Evolutionary conservation across 306 rosid species (phyloP), one percentile per base, ranked within the genome.

Genomic region (Styphnolobium japonicum): DNA sequence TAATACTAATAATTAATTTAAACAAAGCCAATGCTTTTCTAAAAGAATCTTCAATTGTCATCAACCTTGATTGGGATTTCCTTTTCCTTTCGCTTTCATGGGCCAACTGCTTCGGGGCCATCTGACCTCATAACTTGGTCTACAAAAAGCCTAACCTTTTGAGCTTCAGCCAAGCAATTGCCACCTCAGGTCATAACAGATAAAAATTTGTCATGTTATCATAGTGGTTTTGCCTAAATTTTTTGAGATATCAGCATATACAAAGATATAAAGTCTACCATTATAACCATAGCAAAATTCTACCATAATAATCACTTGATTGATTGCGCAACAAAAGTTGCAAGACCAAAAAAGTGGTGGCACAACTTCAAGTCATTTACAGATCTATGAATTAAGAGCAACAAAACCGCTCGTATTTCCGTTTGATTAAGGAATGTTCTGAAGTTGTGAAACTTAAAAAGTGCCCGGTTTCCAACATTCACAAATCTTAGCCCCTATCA

Each of bases 1-100:
- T 18, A 70, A 76, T 15, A 29, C 5, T 2, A 62, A 52, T 61
- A 37, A 10, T 70, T 49, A 76, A 51, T 42, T 58, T 5, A 23
- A 51, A 67, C 48, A 66, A 67, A 31, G 19, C 22, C 69, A 67
- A 18, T 42, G 9, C 0, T 56, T 68, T 39, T 45, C 31, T 58
- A 25, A 75, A 75, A 37, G 10, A 81, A 75, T 76, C 66, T 58
- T 82, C 23, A 49, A 68, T 69, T 51, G 61, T 61, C 21, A 61
- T 52, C 33, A 45, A 67, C 57, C 33, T 75, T 4, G 69, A 4
- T 70, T 21, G 9, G 25, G 15, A 11, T 43, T 69, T 22, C n/a
- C 3, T 29, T 40, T 61, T 29, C 23, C 11, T 18, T 78, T 33
- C 0, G 2, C 39, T 33, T 63, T 55, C 81, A 49, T 23, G 55